Base-by-base conservation (phyloP, 139 green algal genomes). In the Volvox reticuliferus region DNA sequence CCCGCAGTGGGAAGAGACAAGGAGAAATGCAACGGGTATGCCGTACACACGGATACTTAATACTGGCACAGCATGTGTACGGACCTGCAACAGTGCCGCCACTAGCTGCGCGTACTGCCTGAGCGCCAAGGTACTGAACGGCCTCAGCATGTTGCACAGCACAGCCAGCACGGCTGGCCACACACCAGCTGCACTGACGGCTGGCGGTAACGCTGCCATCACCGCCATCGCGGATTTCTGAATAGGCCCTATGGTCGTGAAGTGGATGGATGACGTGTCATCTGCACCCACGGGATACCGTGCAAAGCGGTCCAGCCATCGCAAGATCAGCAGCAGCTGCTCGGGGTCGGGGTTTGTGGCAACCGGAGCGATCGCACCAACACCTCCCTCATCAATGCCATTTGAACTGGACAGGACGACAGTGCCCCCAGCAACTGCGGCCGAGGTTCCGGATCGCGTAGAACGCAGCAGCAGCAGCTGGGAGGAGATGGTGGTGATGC, bases 171-270 rank as follows among this genome's bases (percentile, higher is more conserved):
- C 85, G 16, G 94, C 88, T 63, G 92, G 91, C 61, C 94, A 94
- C 73, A 93, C 61, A 77, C 32, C 63, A 17, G 62, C 78, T 9
- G 88, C 78, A 6, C 35, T 16, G 5, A 30, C 63, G 44, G 78
- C 91, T 55, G 97, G 93, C 18, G 92, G 81, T 35, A 95, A 95
- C 30, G 90, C 1, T 94, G 92, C 12, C 97, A 93, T n/a, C 97
- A 79, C 88, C 0, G 82, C 86, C 65, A 98, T 88, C n/a, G 93
- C 95, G 0, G 94, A 93, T 83, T 96, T 96, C 89, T 98, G 97
- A 5, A 98, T 94, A 1, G 95, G 95, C 1, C 96, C 96, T 44
- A 98, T 83, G 62, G 76, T 95, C 20, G 94, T 85, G 20, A 93
- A 63, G 79, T 89, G 79, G 33, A 92, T 81, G 0, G 89, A 33